Evolutionary conservation across 768 basidiomycete species (phyloP).

Genomic region (Sistotremastrum suecicum): DNA sequence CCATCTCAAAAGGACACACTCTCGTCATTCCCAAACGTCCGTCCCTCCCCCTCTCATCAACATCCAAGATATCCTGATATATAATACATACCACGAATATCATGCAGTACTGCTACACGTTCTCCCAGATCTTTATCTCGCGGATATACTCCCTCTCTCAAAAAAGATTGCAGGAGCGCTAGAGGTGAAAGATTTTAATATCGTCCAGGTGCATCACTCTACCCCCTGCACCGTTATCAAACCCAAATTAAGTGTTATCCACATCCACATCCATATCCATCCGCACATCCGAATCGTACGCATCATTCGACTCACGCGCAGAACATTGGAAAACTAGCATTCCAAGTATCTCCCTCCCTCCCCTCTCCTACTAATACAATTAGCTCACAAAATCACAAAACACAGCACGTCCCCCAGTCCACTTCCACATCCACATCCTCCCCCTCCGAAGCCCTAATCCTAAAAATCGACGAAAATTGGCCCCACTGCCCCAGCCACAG

Average conservation of each 20-base stretch:
- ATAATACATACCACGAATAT: no score
- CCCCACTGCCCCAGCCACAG: no score
- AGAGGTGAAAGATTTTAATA: conserved; percentile 40
- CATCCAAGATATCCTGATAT: no score
- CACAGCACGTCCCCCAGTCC: conserved; percentile 33
- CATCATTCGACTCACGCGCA: conserved; percentile 7
- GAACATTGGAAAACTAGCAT: conserved; percentile 51
- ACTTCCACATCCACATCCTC: conserved; percentile 35
- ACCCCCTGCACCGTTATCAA: no score
- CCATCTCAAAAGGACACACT: conserved; percentile 29
- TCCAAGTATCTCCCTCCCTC: conserved; percentile 20
- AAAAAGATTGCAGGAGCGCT: conserved; percentile 41
- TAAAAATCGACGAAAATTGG: conserved; percentile 23
- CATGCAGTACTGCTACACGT: conserved; percentile 44
- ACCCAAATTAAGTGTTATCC: no score
- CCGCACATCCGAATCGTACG: background rate
- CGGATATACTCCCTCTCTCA: conserved; percentile 35
- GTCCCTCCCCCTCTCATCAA: background rate
- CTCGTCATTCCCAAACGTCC: conserved; percentile 32
- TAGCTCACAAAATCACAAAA: no score
- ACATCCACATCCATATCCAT: no score
- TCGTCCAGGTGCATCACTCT: conserved; percentile 38
- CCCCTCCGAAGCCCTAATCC: conserved; percentile 23
- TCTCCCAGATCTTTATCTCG: conserved; percentile 43
- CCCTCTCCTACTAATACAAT: no score